Evolutionary conservation across 202 grass and related monocot genomes (phyloP), one percentile per base, ranked within the genome.

Genomic region (Panicum virgatum): DNA sequence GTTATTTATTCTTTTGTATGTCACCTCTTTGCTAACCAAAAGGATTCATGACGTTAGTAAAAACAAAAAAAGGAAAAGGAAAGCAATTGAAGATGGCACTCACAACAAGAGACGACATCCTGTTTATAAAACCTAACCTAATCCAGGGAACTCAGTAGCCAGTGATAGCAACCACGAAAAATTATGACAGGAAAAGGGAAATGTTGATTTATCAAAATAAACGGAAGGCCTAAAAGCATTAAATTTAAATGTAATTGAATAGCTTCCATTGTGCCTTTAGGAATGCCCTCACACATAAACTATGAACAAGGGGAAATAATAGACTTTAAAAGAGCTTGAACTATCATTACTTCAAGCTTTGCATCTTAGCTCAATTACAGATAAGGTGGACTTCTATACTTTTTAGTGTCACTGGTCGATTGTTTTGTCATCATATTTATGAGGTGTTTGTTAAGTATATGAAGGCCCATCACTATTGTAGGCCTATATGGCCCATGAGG

Each of bases 261-360:
- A 57, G 29, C 73, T 86, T 86, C 38, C 83, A 56, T 80, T 51
- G 9, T 81, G 77, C 61, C 69, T 72, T 78, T 64, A 63, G 23
- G 26, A 43, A 61, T 87, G 79, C 36, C 39, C 18, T 54, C 79
- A 70, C 64, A 64, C 13, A 72, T 13, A 63, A 64, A 73, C 38
- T 39, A 39, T 56, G 61, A 86, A 81, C 7, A 61, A 67, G 37
- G 3, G 8, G 19, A 86, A 5, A 53, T 39, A 50, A 69, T 47
- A 44, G 37, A 29, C 9, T 59, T 67, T 75, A 57, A 12, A 19
- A 32, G 12, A 69, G 62, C 9, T 84, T 46, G 23, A 44, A 81
- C 52, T 57, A 60, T 58, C 1, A 72, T 48, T 7, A 22, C 19
- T 58, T 56, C 13, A 14, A 74, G 6, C 3, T 9, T 58, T n/a